Percentiles rank a stretch among this genome's conserved stretches.
phyloP scores from a whole-genome alignment of 2,329 filamentous ascomycete species.

The Lasiodiplodia sp. region DNA sequence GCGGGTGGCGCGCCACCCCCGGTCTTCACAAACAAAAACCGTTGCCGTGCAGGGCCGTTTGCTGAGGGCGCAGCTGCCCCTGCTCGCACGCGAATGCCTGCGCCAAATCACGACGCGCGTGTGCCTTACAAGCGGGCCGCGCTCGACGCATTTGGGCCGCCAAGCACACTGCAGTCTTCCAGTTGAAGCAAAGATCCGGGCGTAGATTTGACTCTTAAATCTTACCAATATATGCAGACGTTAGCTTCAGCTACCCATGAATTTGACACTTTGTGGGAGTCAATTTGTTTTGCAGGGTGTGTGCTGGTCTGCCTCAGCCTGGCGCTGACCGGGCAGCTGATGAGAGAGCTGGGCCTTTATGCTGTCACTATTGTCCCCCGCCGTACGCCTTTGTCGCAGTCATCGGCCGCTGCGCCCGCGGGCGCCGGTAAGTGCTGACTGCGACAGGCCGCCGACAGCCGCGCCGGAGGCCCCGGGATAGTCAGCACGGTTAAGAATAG shows the following conservation, averaged over 20 bases:
- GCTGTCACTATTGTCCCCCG: background rate
- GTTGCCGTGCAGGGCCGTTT: constrained; percentile 16
- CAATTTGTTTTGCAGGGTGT: background rate
- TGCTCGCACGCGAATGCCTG: background rate
- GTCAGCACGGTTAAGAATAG: background rate
- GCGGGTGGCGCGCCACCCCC: constrained; percentile 17
- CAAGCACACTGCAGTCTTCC: background rate
- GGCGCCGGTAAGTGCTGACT: constrained; percentile 1
- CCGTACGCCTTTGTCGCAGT: background rate
- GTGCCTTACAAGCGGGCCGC: constrained; percentile 23
- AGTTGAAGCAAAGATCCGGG: background rate
- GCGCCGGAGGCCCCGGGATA: background rate
- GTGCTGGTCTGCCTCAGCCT: background rate
- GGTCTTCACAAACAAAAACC: constrained; percentile 14
- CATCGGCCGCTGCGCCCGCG: background rate
- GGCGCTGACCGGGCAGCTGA: background rate
- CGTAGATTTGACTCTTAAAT: too few relatives aligned
- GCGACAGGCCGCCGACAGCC: background rate
- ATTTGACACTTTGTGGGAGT: too few relatives aligned
- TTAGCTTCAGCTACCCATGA: too few relatives aligned
- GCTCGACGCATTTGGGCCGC: background rate
- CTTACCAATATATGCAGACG: too few relatives aligned
- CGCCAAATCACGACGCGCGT: constrained; percentile 16
- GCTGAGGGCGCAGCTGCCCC: background rate
- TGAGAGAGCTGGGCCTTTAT: background rate